These are phyloP conservation scores for Candida tunisiensis DNA, from an alignment of 1,139 yeast genomes.

Conservation along the genomic window DNA sequence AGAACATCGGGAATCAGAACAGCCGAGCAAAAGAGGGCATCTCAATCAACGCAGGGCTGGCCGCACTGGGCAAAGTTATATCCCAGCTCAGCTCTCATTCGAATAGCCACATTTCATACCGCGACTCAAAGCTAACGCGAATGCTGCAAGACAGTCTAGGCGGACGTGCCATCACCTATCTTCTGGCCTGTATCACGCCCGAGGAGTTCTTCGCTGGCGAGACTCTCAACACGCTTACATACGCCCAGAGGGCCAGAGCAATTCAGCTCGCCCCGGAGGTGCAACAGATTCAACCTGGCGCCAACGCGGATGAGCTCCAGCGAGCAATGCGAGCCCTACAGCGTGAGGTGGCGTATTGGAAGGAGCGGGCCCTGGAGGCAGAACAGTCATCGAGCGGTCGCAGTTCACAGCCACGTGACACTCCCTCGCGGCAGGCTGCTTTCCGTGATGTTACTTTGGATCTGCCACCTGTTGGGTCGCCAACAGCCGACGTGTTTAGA, in stretches of 20 bases:
- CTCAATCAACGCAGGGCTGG: conserved; percentile 57
- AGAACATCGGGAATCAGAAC: conserved; percentile 61
- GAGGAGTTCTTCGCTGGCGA: conserved; percentile 43
- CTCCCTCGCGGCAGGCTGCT: too few relatives aligned
- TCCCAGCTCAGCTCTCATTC: conserved; percentile 31
- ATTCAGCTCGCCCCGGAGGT: conserved; percentile 13
- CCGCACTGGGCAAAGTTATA: conserved; percentile 75
- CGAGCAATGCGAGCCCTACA: too few relatives aligned
- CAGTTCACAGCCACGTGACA: too few relatives aligned
- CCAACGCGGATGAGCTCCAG: too few relatives aligned
- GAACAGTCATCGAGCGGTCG: too few relatives aligned
- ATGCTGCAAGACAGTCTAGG: conserved; percentile 71
- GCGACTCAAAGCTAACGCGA: conserved; percentile 73
- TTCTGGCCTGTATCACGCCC: conserved; percentile 65
- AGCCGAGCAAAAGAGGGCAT: conserved; percentile 76
- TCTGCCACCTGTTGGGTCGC: too few relatives aligned
- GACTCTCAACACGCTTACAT: conserved; percentile 68
- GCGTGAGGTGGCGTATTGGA: too few relatives aligned
- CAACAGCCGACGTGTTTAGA: too few relatives aligned
- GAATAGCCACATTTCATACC: conserved; percentile 49
- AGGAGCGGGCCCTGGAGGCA: too few relatives aligned
- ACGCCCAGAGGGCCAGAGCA: conserved; percentile 47
- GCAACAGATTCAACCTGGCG: conserved; percentile 7
- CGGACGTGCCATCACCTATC: conserved; percentile 63
- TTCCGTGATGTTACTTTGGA: too few relatives aligned